Evolutionary conservation across 2,329 filamentous ascomycete species (phyloP).

Genomic region (Venturia nashicola): DNA sequence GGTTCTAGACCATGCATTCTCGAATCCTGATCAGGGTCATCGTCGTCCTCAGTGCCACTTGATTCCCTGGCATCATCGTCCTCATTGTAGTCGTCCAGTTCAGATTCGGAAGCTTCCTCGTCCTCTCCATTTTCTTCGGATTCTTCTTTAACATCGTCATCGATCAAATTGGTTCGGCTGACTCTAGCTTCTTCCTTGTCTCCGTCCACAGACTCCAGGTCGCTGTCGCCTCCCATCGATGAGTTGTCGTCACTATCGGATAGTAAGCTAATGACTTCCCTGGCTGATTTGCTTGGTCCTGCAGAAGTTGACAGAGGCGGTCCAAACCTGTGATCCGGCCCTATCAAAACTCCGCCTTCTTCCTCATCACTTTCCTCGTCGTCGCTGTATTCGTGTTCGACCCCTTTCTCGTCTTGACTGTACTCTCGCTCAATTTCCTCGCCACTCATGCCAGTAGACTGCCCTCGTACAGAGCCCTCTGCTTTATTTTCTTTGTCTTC

Average conservation of each 20-base stretch:
- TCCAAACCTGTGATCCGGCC: not conserved
- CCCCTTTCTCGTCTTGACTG: not conserved
- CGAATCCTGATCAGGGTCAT: not conserved
- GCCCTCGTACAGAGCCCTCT: not conserved
- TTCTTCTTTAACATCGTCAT: not conserved
- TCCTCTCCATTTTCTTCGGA: not conserved
- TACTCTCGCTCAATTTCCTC: not conserved
- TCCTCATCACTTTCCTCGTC: not conserved
- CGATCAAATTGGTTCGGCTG: not conserved
- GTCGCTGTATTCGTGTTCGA: not conserved
- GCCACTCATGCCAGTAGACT: not conserved
- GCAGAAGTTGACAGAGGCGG: not conserved
- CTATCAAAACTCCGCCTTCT: not conserved
- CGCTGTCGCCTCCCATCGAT: not conserved
- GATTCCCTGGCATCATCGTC: not conserved
- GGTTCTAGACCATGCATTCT: not conserved
- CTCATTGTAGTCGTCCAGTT: not conserved
- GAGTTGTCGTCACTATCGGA: not conserved
- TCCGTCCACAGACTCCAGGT: not conserved
- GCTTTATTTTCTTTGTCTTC: not conserved
- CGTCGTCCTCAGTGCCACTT: not conserved
- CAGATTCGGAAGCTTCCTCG: not conserved
- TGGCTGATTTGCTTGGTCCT: not conserved
- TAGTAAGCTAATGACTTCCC: not conserved
- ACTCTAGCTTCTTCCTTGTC: not conserved